Evolutionary conservation across 2,329 filamentous ascomycete species (phyloP).

Genomic region (Capronia americana): DNA sequence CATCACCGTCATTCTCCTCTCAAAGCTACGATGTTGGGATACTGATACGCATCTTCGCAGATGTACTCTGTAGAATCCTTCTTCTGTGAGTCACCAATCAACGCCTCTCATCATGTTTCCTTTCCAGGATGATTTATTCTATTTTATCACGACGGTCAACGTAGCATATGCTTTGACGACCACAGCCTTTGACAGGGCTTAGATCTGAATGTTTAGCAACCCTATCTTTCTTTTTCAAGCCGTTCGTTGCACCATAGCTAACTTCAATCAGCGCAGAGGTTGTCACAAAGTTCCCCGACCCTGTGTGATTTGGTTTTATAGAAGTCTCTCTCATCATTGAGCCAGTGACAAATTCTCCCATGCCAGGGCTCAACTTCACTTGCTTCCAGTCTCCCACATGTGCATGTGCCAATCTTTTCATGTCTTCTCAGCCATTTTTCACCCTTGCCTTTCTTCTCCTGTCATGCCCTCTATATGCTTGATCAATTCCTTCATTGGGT

Average conservation of each 20-base stretch:
- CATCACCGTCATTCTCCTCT: background rate
- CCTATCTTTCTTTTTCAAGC: constrained; percentile 2
- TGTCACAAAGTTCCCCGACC: background rate
- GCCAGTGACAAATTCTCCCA: background rate
- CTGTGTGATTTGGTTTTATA: background rate
- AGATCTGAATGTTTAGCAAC: constrained; percentile 45
- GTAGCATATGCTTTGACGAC: constrained; percentile 82
- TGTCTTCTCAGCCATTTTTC: background rate
- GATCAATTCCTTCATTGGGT: background rate
- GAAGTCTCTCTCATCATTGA: background rate
- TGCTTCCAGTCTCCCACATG: background rate
- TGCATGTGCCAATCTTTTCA: background rate
- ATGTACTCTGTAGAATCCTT: background rate
- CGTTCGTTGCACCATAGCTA: constrained; percentile 9
- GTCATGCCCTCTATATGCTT: background rate
- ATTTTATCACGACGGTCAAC: constrained; percentile 83
- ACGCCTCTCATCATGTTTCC: background rate
- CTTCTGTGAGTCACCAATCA: background rate
- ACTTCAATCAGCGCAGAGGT: constrained; percentile 4
- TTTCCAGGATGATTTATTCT: constrained; percentile 70
- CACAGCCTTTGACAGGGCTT: constrained; percentile 76
- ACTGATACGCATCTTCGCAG: constrained; percentile 4
- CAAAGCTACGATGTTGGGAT: background rate
- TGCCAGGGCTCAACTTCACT: background rate
- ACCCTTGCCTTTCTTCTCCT: background rate